A percentile compares a stretch with the other conserved stretches of the same genome.
These are phyloP conservation scores for Colletotrichum tropicicola DNA, from an alignment of 2,329 filamentous ascomycete genomes.

Conservation along the genomic window DNA sequence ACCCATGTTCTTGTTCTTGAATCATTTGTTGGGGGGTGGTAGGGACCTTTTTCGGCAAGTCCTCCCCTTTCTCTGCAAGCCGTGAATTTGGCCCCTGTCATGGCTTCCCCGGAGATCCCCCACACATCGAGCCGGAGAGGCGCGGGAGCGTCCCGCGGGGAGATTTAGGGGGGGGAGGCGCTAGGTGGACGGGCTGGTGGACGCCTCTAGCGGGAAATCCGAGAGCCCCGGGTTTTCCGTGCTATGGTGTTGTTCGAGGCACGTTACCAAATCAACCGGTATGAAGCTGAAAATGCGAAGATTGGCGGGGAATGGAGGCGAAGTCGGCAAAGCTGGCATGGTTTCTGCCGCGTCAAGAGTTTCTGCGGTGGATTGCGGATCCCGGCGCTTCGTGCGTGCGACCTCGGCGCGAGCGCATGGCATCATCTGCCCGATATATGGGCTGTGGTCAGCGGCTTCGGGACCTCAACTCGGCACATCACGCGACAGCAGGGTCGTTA, in stretches of 20 bases:
- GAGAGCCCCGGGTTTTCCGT: slow-evolving; percentile 4
- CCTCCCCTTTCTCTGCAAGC: too few species aligned
- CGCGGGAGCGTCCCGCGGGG: slow-evolving; percentile 11
- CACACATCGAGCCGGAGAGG: slow-evolving; percentile 11
- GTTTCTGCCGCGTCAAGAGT: not conserved
- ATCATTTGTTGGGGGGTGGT: not conserved
- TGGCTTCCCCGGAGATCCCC: slow-evolving; percentile 26
- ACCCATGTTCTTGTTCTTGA: slow-evolving; percentile 15
- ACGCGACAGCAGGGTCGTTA: not conserved
- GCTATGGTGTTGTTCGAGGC: not conserved
- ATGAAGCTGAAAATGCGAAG: not conserved
- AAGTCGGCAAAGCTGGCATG: slow-evolving; percentile 8
- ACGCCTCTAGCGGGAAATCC: slow-evolving; percentile 11
- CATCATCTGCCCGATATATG: not conserved
- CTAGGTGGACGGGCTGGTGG: too few species aligned
- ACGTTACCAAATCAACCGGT: not conserved
- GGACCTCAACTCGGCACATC: not conserved
- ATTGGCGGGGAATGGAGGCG: not conserved
- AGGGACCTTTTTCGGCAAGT: not conserved
- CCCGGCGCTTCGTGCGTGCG: not conserved
- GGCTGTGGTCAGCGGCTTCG: not conserved
- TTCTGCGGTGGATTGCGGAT: not conserved
- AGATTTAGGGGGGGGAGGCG: not conserved
- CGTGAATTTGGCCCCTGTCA: not conserved
- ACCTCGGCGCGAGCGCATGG: slow-evolving; percentile 2